Conservation (phyloP, 106 monocot species). For the Dioscorea zingiberensis region DNA sequence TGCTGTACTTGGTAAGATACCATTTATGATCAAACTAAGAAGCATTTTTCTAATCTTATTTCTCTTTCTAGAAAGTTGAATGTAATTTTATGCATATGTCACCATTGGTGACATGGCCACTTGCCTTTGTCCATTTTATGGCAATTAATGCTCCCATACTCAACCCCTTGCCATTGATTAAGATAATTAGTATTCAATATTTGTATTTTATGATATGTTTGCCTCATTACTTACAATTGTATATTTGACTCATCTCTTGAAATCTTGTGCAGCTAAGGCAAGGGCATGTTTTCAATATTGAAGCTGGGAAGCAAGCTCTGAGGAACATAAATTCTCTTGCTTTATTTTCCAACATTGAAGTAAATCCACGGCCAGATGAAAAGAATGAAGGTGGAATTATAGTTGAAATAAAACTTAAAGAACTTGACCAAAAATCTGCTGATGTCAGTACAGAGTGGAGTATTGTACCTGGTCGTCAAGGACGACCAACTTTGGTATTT, state of each 20-base stretch:
- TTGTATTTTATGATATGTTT: background rate
- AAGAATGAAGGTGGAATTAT: slow-evolving; percentile 94
- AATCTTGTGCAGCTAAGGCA: slow-evolving; percentile 53
- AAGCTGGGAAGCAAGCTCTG: slow-evolving; percentile 88
- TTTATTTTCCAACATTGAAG: slow-evolving; percentile 92
- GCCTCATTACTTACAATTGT: background rate
- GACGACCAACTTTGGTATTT: slow-evolving; percentile 80
- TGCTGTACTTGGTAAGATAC: no score
- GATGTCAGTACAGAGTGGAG: slow-evolving; percentile 98
- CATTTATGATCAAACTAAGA: no score
- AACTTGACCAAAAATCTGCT: slow-evolving; percentile 84
- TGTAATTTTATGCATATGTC: no score
- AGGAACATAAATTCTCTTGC: slow-evolving; percentile 89
- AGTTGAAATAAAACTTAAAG: slow-evolving; percentile 93
- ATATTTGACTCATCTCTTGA: background rate
- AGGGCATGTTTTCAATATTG: slow-evolving; percentile 95
- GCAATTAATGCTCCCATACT: no score
- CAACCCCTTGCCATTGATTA: no score
- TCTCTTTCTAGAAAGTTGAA: no score
- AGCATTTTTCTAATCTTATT: no score
- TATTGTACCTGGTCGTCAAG: slow-evolving; percentile 84
- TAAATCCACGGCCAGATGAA: slow-evolving; percentile 91
- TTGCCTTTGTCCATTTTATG: no score
- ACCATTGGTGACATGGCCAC: no score
- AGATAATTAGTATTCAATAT: no score